These are phyloP conservation scores for Phialophora verrucosa DNA, from an alignment of 2,329 filamentous ascomycete genomes.

Conservation along the genomic window DNA sequence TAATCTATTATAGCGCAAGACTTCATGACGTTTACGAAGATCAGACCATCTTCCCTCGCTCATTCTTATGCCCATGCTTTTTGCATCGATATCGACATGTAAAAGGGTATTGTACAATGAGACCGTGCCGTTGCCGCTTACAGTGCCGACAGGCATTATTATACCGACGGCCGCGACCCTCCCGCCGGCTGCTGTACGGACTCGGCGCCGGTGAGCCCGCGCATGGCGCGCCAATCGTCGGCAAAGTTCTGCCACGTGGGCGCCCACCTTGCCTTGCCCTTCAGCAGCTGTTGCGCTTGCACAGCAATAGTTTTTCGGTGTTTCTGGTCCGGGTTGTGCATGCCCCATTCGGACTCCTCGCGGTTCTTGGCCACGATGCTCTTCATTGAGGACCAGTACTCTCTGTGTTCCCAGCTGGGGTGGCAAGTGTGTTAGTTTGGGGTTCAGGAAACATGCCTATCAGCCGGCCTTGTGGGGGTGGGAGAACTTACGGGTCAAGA, in stretches of 20 bases:
- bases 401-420: slow-evolving; percentile 66
- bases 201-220: slow-evolving; percentile 7
- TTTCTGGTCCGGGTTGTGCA: slow-evolving; percentile 48
- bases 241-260: slow-evolving; percentile 53
- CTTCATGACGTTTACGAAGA: background rate
- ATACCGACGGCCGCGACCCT: slow-evolving; percentile 3
- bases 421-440: slow-evolving; percentile 26
- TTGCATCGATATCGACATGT: background rate
- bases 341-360: slow-evolving; percentile 44
- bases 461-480: background rate
- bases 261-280: slow-evolving; percentile 67
- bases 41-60: background rate
- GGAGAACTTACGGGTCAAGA: slow-evolving; percentile 59
- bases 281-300: slow-evolving; percentile 65
- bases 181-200: background rate
- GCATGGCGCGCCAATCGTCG: slow-evolving; percentile 24
- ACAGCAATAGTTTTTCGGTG: slow-evolving; percentile 58
- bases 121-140: background rate
- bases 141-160: background rate
- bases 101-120: background rate
- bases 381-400: slow-evolving; percentile 61
- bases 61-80: background rate
- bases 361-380: slow-evolving; percentile 52
- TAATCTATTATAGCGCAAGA: background rate
- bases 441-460: background rate